Evolutionary conservation across 345 rosid species (phyloP).

Genomic region (Eucalyptus cloeziana): DNA sequence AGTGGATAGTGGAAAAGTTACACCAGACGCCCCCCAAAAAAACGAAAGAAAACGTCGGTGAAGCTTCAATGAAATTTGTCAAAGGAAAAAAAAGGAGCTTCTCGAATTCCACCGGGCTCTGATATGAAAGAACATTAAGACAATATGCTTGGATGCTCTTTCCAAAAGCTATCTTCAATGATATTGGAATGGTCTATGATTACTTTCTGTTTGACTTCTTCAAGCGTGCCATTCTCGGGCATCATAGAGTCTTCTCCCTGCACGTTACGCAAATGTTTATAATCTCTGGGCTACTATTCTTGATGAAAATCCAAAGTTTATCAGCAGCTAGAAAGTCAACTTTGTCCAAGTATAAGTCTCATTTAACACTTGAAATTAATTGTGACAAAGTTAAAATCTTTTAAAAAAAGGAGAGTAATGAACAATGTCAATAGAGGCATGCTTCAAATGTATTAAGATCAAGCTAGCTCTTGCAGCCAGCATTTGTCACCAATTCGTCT

Average conservation of each 20-base stretch:
- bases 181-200: slow-evolving; percentile 40
- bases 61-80: background rate
- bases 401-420: background rate
- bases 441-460: background rate
- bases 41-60: background rate
- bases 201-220: slow-evolving; percentile 3
- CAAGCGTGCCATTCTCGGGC: slow-evolving; percentile 4
- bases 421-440: background rate
- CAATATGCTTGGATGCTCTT: slow-evolving; percentile 29
- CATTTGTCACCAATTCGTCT: background rate
- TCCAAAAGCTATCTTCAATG: slow-evolving; percentile 61
- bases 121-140: background rate
- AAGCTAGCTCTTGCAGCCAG: background rate
- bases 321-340: background rate
- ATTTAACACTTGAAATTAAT: background rate
- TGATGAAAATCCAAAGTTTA: background rate
- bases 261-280: background rate
- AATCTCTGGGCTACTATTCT: background rate
- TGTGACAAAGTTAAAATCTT: background rate
- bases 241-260: slow-evolving; percentile 9
- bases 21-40: background rate
- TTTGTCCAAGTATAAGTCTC: background rate
- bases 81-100: background rate
- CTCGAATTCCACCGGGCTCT: background rate
- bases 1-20: background rate